phyloP scores from a whole-genome alignment of 176 grass and related monocot genomes.

The Elaeis guineensis region DNA sequence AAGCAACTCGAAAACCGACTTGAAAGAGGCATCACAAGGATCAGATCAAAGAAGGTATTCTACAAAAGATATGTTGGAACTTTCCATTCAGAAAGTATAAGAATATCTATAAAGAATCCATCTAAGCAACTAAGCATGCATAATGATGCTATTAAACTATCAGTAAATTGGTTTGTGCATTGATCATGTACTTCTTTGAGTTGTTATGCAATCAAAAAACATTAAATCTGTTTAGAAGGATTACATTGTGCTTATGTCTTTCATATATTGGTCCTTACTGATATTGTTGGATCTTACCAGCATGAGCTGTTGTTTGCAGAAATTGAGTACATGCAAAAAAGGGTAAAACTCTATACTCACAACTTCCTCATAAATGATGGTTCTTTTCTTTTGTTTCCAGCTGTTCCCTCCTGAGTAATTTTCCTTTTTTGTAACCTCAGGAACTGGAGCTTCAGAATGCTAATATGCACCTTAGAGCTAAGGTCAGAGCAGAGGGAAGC shows the following conservation, averaged over 20 bases:
- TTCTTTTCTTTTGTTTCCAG: too few relatives aligned
- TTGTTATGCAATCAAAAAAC: too few relatives aligned
- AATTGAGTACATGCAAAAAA: constrained; percentile 58
- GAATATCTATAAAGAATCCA: too few relatives aligned
- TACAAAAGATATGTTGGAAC: neutral
- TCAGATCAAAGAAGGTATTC: constrained; percentile 64
- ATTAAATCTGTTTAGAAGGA: too few relatives aligned
- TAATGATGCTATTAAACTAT: too few relatives aligned
- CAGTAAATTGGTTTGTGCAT: too few relatives aligned
- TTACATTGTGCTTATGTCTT: neutral
- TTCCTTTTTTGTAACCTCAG: constrained; percentile 7
- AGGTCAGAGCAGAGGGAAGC: constrained; percentile 16
- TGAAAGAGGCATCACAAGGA: constrained; percentile 68
- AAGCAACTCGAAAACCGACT: constrained; percentile 69
- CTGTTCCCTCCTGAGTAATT: too few relatives aligned
- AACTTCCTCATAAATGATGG: neutral
- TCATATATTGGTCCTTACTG: neutral
- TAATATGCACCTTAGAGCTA: constrained; percentile 50
- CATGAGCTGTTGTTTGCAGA: constrained; percentile 57
- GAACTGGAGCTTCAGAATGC: constrained; percentile 68
- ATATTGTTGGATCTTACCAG: constrained; percentile 22
- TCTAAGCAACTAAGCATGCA: too few relatives aligned
- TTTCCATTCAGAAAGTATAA: neutral
- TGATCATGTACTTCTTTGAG: too few relatives aligned
- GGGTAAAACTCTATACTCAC: constrained; percentile 26